Conservation (phyloP, 2,329 filamentous ascomycete species). For the Hymenoscyphus albidus region DNA sequence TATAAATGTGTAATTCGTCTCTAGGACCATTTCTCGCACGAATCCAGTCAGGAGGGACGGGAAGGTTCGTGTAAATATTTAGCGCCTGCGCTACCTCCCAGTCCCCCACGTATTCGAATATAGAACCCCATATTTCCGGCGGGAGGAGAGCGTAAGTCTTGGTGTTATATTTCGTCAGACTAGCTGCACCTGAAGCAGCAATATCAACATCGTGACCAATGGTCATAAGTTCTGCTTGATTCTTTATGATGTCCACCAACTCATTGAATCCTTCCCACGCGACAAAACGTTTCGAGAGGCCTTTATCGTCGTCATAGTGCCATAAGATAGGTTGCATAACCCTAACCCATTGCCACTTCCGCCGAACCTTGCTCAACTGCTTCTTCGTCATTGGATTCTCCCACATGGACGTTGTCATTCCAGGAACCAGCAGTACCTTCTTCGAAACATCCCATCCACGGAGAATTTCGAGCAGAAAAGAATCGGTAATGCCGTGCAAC, state of each 20-base stretch:
- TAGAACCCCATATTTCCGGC: constrained; percentile 83
- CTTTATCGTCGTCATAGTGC: constrained; percentile 62
- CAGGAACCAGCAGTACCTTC: constrained; percentile 77
- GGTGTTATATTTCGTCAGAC: constrained; percentile 42
- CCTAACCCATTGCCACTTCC: constrained; percentile 84
- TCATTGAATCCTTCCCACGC: constrained; percentile 66
- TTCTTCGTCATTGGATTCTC: constrained; percentile 84
- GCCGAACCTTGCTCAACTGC: constrained; percentile 76
- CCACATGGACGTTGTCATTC: constrained; percentile 88
- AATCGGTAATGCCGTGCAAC: constrained; percentile 79
- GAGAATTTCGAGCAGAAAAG: constrained; percentile 73
- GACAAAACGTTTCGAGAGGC: constrained; percentile 49
- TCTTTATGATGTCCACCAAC: constrained; percentile 69
- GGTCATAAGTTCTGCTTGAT: constrained; percentile 70
- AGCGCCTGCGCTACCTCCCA: constrained; percentile 87
- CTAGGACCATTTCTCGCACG: constrained; percentile 56
- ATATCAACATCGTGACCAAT: constrained; percentile 63
- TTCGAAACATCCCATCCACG: constrained; percentile 86
- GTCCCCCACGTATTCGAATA: constrained; percentile 79
- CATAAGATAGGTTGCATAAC: constrained; percentile 79
- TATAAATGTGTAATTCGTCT: constrained; percentile 66
- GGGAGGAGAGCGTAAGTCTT: constrained; percentile 54
- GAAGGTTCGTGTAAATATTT: constrained; percentile 73
- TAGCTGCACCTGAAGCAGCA: constrained; percentile 35
- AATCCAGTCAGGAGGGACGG: constrained; percentile 68